Evolutionary conservation across 495 filamentous ascomycete species (phyloP).

Genomic region (Hypomontagnella submonticulosa): DNA sequence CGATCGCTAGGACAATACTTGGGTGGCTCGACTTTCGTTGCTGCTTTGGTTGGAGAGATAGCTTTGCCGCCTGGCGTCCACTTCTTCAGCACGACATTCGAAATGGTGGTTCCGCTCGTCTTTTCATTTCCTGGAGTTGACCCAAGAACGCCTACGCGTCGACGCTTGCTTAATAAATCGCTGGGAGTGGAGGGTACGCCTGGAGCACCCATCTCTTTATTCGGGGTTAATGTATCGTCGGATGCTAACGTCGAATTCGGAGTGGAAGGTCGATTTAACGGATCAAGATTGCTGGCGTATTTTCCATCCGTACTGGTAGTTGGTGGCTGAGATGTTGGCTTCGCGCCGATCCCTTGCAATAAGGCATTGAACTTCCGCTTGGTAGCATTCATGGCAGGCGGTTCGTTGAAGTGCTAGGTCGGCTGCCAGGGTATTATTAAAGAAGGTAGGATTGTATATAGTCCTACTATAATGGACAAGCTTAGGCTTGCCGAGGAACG

Average conservation of each 20-base stretch:
- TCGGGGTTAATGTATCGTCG: constrained; percentile 37
- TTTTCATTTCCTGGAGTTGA: constrained; percentile 38
- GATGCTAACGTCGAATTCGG: constrained; percentile 32
- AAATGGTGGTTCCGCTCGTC: constrained; percentile 47
- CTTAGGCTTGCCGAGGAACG: constrained; percentile 19
- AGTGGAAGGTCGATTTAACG: constrained; percentile 38
- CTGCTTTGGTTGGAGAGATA: constrained; percentile 30
- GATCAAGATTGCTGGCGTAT: constrained; percentile 31
- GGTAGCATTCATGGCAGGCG: constrained; percentile 60
- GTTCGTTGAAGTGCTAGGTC: constrained; percentile 15
- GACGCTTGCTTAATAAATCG: constrained; percentile 59
- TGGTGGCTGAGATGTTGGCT: constrained; percentile 42
- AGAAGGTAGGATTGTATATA: constrained; percentile 16
- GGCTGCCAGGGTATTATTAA: constrained; percentile 25
- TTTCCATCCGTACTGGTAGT: constrained; percentile 28
- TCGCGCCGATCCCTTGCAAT: constrained; percentile 61
- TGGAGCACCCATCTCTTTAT: constrained; percentile 33
- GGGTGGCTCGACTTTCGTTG: constrained; percentile 50
- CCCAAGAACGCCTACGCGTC: constrained; percentile 53
- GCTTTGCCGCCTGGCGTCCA: constrained; percentile 41
- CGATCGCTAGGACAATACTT: constrained; percentile 88
- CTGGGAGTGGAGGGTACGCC: constrained; percentile 31
- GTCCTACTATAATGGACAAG: no score
- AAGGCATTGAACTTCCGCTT: constrained; percentile 69
- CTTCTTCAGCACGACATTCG: constrained; percentile 57